These are phyloP conservation scores for Ustilago vetiveriae DNA, from an alignment of 1,284 basidiomycete genomes.

Conservation along the genomic window DNA sequence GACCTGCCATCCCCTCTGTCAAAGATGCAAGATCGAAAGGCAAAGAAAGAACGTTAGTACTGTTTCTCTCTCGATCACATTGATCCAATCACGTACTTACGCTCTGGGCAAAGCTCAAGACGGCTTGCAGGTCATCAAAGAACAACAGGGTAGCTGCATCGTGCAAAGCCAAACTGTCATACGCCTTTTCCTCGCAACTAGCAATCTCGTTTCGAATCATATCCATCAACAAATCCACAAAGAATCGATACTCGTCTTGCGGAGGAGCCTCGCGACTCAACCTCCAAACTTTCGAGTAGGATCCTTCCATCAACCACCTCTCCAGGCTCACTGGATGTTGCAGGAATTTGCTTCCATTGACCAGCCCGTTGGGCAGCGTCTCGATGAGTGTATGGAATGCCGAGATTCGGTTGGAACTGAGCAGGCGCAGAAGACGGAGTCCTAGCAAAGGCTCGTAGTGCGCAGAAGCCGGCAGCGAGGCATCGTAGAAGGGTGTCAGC, in stretches of 20 bases:
- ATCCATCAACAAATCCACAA: conserved; percentile 88
- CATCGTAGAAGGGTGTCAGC: conserved; percentile 84
- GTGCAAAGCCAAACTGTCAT: conserved; percentile 83
- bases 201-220: conserved; percentile 94
- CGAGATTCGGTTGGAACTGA: conserved; percentile 95
- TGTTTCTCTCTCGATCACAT: too few species aligned
- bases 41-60: too few species aligned
- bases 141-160: conserved; percentile 88
- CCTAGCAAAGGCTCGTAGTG: conserved; percentile 89
- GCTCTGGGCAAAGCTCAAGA: conserved; percentile 80
- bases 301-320: conserved; percentile 98
- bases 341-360: conserved; percentile 53
- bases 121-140: conserved; percentile 80
- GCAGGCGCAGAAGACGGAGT: conserved; percentile 89
- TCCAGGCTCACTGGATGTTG: conserved; percentile 72
- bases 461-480: conserved; percentile 80
- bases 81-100: too few species aligned
- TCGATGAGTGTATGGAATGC: conserved; percentile 99
- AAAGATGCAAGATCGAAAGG: not conserved
- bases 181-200: conserved; percentile 88
- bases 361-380: conserved; percentile 72
- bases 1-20: conserved; percentile 68
- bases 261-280: conserved; percentile 78
- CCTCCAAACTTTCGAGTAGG: conserved; percentile 97
- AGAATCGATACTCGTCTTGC: conserved; percentile 84